Evolutionary conservation across 2,329 filamentous ascomycete species (phyloP).

Genomic region (Penicillium sp.): DNA sequence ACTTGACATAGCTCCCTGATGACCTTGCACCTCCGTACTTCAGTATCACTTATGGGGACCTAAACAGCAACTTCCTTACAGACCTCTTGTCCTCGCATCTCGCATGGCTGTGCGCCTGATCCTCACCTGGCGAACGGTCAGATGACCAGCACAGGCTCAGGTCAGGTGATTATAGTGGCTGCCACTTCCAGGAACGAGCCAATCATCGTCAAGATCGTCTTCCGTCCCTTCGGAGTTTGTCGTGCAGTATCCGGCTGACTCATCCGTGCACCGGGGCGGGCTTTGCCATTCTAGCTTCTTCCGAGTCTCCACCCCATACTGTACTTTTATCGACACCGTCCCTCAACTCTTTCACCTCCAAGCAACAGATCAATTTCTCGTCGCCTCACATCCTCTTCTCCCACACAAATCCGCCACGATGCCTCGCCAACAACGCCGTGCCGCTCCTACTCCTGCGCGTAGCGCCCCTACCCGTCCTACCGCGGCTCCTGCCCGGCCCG

Average conservation of each 20-base stretch:
- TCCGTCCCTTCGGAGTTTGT: constrained; percentile 13
- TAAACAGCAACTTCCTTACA: too few species aligned
- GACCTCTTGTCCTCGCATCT: too few species aligned
- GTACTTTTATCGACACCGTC: constrained; percentile 15
- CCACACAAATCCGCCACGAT: constrained; percentile 45
- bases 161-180: background rate
- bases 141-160: too few species aligned
- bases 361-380: background rate
- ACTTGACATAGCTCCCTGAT: too few species aligned
- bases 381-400: constrained; percentile 2
- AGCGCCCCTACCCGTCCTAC: constrained; percentile 62
- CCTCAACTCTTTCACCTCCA: constrained; percentile 9
- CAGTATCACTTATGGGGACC: too few species aligned
- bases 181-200: background rate
- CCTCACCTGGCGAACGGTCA: too few species aligned
- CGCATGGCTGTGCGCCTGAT: too few species aligned
- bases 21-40: too few species aligned
- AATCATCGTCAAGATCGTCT: background rate
- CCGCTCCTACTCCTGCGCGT: constrained; percentile 45
- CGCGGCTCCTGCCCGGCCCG: constrained; percentile 53
- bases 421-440: constrained; percentile 71
- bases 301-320: constrained; percentile 19
- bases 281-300: constrained; percentile 20
- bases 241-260: constrained; percentile 17
- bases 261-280: constrained; percentile 5